phyloP scores from a whole-genome alignment of 1,284 basidiomycete species.

The Meripilus lineatus region DNA sequence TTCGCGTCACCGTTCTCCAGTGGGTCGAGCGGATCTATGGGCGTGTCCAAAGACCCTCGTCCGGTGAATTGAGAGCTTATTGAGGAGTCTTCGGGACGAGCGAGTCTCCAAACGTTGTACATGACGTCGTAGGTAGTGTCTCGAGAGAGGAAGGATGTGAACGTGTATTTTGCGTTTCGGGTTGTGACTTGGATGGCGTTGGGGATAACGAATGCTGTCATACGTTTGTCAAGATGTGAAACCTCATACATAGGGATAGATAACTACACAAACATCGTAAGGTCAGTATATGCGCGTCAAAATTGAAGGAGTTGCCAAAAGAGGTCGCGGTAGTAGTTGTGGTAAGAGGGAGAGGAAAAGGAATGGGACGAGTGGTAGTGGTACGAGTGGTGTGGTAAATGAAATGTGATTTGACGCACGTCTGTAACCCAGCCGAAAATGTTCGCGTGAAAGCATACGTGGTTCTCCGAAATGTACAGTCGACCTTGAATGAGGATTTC shows the following conservation, averaged over 20 bases:
- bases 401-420: slow-evolving; percentile 50
- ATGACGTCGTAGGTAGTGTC: slow-evolving; percentile 97
- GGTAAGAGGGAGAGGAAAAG: slow-evolving; percentile 11
- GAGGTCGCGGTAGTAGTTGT: too few species aligned
- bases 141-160: slow-evolving; percentile 93
- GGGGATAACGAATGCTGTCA: slow-evolving; percentile 98
- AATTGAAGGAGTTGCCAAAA: neutral
- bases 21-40: neutral
- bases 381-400: neutral
- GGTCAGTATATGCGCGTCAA: neutral
- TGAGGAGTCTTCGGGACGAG: slow-evolving; percentile 65
- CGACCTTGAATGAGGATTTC: slow-evolving; percentile 97
- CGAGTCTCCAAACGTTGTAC: slow-evolving; percentile 92
- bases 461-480: slow-evolving; percentile 96
- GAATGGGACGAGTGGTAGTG: neutral
- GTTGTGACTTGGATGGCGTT: slow-evolving; percentile 95
- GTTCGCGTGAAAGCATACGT: slow-evolving; percentile 97
- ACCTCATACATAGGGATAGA: slow-evolving; percentile 92
- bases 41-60: slow-evolving; percentile 21
- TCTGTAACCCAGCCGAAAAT: slow-evolving; percentile 99
- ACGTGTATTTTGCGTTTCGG: slow-evolving; percentile 80
- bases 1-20: slow-evolving; percentile 10
- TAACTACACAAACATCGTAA: slow-evolving; percentile 53
- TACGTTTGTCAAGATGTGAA: slow-evolving; percentile 89
- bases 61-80: slow-evolving; percentile 25